These are phyloP conservation scores for Aspergillus piperis DNA, from an alignment of 2,329 filamentous ascomycete genomes.

Conservation along the genomic window DNA sequence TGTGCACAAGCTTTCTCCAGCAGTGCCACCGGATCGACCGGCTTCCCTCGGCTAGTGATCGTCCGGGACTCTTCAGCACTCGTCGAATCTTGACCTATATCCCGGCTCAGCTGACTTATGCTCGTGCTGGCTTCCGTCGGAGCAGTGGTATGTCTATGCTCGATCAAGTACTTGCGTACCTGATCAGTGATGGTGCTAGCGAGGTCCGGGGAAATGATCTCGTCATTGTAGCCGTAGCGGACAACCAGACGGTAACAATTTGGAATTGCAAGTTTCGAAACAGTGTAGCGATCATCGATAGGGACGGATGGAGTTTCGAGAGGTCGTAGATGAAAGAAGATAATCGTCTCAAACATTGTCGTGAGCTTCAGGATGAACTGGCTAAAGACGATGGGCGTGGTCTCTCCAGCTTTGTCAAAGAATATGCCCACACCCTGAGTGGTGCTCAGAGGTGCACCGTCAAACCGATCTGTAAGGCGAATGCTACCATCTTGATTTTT, in stretches of 20 bases:
- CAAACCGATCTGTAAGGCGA: constrained; percentile 30
- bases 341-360: constrained; percentile 65
- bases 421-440: constrained; percentile 68
- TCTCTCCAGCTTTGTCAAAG: constrained; percentile 73
- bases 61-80: not conserved
- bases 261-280: constrained; percentile 48
- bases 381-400: constrained; percentile 66
- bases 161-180: constrained; percentile 54
- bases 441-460: constrained; percentile 44
- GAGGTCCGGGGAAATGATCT: constrained; percentile 66
- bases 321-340: constrained; percentile 73
- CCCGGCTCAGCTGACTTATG: constrained; percentile 5
- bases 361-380: constrained; percentile 73
- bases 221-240: constrained; percentile 72
- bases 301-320: constrained; percentile 61
- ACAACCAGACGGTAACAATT: constrained; percentile 69
- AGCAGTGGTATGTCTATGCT: constrained; percentile 9
- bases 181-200: constrained; percentile 62
- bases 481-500: constrained; percentile 6
- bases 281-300: constrained; percentile 51
- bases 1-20: constrained; percentile 15
- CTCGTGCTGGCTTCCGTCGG: not conserved
- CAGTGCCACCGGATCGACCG: not conserved
- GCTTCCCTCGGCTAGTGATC: not conserved
- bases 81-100: not conserved